Conservation (phyloP, 768 basidiomycete species). For the Chlorophyllum brunneum region DNA sequence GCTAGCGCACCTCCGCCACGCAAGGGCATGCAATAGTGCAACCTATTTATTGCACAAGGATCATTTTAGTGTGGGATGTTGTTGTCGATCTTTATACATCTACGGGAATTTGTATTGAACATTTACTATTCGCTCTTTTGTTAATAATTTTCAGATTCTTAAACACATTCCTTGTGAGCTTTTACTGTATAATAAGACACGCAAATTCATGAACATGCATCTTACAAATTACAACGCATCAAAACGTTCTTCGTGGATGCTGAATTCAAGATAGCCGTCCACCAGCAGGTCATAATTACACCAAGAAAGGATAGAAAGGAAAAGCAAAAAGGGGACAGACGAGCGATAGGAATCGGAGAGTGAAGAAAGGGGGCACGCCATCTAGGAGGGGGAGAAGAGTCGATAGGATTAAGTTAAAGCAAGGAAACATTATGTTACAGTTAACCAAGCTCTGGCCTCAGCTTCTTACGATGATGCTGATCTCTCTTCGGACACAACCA, state of each 20-base stretch:
- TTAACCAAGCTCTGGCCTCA: conserved; percentile 1
- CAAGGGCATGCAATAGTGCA: background rate
- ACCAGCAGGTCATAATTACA: conserved; percentile 3
- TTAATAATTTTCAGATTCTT: background rate
- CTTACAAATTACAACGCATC: conserved; percentile 5
- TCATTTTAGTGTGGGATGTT: too few relatives aligned
- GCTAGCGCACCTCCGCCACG: conserved; percentile 3
- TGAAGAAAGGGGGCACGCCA: conserved; percentile 14
- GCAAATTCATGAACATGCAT: conserved; percentile 2
- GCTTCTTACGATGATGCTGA: conserved; percentile 16
- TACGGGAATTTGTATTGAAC: too few relatives aligned
- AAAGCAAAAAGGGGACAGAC: conserved; percentile 1
- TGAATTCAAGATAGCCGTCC: conserved; percentile 1
- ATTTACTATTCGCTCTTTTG: background rate
- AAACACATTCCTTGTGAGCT: background rate
- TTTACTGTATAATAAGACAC: background rate
- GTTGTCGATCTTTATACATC: too few relatives aligned
- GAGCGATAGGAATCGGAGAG: conserved; percentile 9
- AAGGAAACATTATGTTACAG: conserved; percentile 13
- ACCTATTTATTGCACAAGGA: background rate
- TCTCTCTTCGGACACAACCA: conserved; percentile 11
- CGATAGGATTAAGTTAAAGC: conserved; percentile 20
- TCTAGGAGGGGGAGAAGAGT: conserved; percentile 19
- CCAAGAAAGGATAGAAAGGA: conserved; percentile 1
- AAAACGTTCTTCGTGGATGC: conserved; percentile 1